Evolutionary conservation across 202 grass and related monocot genomes (phyloP), one percentile per base, ranked within the genome.

Genomic region (Dendrocalamus latiflorus): DNA sequence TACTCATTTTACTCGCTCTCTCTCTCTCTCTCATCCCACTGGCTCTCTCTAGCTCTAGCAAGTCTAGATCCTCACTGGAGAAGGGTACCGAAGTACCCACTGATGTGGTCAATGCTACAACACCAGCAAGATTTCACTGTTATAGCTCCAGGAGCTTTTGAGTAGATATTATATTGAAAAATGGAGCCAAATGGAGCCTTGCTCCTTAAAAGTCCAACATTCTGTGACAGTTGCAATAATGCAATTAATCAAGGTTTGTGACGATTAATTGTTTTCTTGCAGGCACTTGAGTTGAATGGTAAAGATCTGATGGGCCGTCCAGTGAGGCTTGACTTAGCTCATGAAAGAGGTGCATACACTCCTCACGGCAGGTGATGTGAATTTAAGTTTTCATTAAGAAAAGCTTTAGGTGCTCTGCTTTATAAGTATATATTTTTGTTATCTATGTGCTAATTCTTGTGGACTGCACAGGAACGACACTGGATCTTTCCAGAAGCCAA

Each of bases 251-350:
- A 34, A 53, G 1, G 28, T 47, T 28, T 84, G 2, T 43, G 14
- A 11, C 12, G 3, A 8, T 7, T 72, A 30, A 21, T 81, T 81
- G 72, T 43, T 81, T 81, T 3, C 26, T 64, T 82, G 17, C 76
- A 97, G 91, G 94, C 85, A 10, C 18, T 85, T 77, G 62, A 88
- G 68, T 37, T 88, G 75, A 82, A 90, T 57, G 85, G 83, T 13
- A 8, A n/a, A 39, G 91, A 97, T 60, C 15, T 94, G 0, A 20
- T 74, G 56, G 85, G 87, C 8, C 91, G 88, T 80, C 2, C 65
- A 34, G 62, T 94, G 11, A 94, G 69, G 55, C 87, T 94, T 85
- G 91, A 97, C 60, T 42, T 57, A 2, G 94, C 94, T 62, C 68
- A 10, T 16, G 89, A 85, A 74, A 94, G 71, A 81, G 87, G 63